Percentiles rank a stretch among this genome's conserved stretches.
Conservation (phyloP, 176 grass and related monocot genomes). For the Microstegium vimineum region DNA sequence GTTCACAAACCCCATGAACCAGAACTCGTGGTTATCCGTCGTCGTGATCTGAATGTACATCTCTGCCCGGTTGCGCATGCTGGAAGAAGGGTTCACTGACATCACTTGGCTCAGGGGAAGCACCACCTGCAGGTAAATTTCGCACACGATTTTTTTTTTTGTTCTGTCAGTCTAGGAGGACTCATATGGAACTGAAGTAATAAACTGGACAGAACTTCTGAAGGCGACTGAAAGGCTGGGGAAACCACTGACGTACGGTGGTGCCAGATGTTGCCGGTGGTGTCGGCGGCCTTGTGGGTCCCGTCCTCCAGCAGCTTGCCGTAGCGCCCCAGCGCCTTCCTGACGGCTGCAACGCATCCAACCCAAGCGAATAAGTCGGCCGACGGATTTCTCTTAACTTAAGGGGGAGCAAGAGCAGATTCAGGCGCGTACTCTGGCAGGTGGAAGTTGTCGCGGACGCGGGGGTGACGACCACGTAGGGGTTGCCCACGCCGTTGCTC, state of each 20-base stretch:
- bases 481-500: constrained; percentile 42
- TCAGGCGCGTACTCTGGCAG: constrained; percentile 37
- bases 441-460: constrained; percentile 24
- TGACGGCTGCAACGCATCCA: constrained; percentile 20
- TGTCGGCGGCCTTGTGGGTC: constrained; percentile 54
- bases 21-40: constrained; percentile 69
- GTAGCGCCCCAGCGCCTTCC: constrained; percentile 52
- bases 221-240: background rate
- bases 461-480: constrained; percentile 63
- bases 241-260: constrained; percentile 41
- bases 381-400: background rate
- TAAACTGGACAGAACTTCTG: background rate
- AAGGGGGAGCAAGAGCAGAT: background rate
- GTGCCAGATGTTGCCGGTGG: constrained; percentile 74
- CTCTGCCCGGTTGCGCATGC: constrained; percentile 41
- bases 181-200: background rate
- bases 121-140: constrained; percentile 50
- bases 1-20: constrained; percentile 92
- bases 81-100: constrained; percentile 61
- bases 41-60: constrained; percentile 76
- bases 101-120: constrained; percentile 54
- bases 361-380: background rate
- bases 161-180: background rate
- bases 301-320: constrained; percentile 60
- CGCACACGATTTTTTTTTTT: background rate